Base-by-base conservation (phyloP, 208 protist species). In the Trypanosoma lewisi region DNA sequence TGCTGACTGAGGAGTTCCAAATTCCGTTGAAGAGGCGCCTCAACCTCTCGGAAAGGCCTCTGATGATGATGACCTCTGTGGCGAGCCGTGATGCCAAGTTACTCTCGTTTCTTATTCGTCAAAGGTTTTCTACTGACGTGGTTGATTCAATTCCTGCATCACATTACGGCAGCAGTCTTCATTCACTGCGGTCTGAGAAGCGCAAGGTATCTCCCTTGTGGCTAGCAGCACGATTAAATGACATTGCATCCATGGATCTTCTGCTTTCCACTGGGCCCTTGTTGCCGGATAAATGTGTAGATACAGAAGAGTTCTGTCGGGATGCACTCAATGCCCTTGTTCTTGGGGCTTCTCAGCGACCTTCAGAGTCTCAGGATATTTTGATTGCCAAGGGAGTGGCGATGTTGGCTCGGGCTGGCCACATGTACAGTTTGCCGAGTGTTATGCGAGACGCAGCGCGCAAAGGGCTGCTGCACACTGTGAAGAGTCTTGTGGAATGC, bases 281-380 rank as follows among this genome's bases (percentile, higher is more conserved):
- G 25, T 50, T n/a, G 16, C 52, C 58, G 2, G 54, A 67, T 14
- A 31, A 33, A n/a, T 76, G 69, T 39, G 21, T 45, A 30, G 58
- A 79, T 23, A 57, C 55, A 0, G 60, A 60, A 30, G 63, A 55
- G 11, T 59, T 28, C 42, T 68, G 77, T 49, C 64, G 73, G 17
- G 87, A 90, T 51, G 75, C 70, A 4, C 73, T 90, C 58, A 63
- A 65, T 54, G 81, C 81, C 2, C 70, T 93, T 21, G 58, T 88
- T 23, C 37, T 44, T 21, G 67, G 67, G 49, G 55, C 74, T 1
- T 48, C 60, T 27, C 56, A 28, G 50, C 50, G 50, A 37, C n/a
- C 75, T 41, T 54, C 75, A 11, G 30, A 21, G 21, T 50, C 70
- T 49, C 30, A 52, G 25, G 75, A 88, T 30, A 28, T 42, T 14